Percentiles rank a stretch among this genome's conserved stretches.
Conservation (phyloP, 805 yeast genomes). For the Metschnikowia arizonensis region DNA sequence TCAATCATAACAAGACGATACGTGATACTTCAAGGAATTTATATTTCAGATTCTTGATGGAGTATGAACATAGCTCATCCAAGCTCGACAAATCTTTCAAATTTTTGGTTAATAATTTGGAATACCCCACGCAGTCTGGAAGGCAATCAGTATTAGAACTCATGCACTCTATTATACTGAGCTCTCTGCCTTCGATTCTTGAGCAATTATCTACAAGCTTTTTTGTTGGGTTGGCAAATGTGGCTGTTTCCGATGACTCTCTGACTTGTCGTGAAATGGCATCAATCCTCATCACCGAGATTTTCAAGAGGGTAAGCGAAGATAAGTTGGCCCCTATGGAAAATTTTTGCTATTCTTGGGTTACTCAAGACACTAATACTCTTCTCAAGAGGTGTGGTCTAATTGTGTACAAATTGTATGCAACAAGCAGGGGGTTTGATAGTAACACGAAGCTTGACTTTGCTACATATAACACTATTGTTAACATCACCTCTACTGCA, state of each 20-base stretch:
- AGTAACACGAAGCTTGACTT: constrained; percentile 37
- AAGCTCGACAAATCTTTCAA: constrained; percentile 78
- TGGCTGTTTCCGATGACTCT: constrained; percentile 71
- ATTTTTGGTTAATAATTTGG: constrained; percentile 72
- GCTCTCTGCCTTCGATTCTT: constrained; percentile 57
- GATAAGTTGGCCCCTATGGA: constrained; percentile 32
- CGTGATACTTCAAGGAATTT: constrained; percentile 81
- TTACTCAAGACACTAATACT: constrained; percentile 48
- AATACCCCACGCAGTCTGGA: constrained; percentile 82
- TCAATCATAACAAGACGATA: constrained; percentile 77
- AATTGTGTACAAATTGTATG: constrained; percentile 60
- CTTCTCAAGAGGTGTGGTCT: constrained; percentile 70
- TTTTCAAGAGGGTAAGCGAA: constrained; percentile 47
- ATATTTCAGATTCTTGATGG: constrained; percentile 82
- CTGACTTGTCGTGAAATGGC: constrained; percentile 84
- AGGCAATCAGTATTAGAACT: constrained; percentile 89
- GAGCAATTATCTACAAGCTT: constrained; percentile 66
- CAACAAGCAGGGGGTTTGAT: constrained; percentile 45
- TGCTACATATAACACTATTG: constrained; percentile 26
- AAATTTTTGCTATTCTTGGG: constrained; percentile 55
- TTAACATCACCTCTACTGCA: constrained; percentile 25
- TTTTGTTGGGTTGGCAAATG: constrained; percentile 77
- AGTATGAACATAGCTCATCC: constrained; percentile 89
- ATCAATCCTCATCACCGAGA: constrained; percentile 49
- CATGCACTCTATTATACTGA: constrained; percentile 63